A percentile compares a stretch with the other conserved stretches of the same genome.
Evolutionary conservation across 176 grass and related monocot genomes (phyloP).

Genomic region (Oryza glumipatula): DNA sequence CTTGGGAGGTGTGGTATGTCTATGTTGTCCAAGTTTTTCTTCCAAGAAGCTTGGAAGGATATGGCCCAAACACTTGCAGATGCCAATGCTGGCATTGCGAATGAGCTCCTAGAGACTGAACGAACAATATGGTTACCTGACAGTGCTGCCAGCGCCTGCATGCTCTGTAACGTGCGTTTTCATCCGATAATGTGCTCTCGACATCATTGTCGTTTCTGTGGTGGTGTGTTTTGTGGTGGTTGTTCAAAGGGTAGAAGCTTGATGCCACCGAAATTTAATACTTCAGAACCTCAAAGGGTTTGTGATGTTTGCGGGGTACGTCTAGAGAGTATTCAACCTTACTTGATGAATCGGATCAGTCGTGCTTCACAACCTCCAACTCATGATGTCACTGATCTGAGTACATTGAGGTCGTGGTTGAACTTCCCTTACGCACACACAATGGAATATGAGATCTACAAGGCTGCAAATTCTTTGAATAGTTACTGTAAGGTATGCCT

Average conservation of each 20-base stretch:
- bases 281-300: conserved; percentile 62
- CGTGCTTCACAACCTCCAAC: conserved; percentile 58
- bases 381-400: conserved; percentile 69
- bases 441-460: conserved; percentile 80
- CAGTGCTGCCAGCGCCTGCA: conserved; percentile 59
- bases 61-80: conserved; percentile 57
- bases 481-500: conserved; percentile 56
- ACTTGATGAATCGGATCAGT: conserved; percentile 63
- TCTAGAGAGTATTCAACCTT: conserved; percentile 54
- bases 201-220: conserved; percentile 62
- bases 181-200: conserved; percentile 68
- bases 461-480: conserved; percentile 63
- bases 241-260: conserved; percentile 66
- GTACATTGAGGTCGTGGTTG: conserved; percentile 63
- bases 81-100: conserved; percentile 36
- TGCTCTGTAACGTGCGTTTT: conserved; percentile 62
- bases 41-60: conserved; percentile 76
- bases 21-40: conserved; percentile 36
- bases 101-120: conserved; percentile 62
- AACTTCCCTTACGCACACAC: conserved; percentile 61
- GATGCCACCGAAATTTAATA: conserved; percentile 68
- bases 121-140: conserved; percentile 64
- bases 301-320: conserved; percentile 70
- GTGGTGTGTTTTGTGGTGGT: conserved; percentile 57
- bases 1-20: conserved; percentile 38